These are phyloP conservation scores for Puccinia coronata DNA, from an alignment of 1,284 basidiomycete genomes.

Conservation along the genomic window DNA sequence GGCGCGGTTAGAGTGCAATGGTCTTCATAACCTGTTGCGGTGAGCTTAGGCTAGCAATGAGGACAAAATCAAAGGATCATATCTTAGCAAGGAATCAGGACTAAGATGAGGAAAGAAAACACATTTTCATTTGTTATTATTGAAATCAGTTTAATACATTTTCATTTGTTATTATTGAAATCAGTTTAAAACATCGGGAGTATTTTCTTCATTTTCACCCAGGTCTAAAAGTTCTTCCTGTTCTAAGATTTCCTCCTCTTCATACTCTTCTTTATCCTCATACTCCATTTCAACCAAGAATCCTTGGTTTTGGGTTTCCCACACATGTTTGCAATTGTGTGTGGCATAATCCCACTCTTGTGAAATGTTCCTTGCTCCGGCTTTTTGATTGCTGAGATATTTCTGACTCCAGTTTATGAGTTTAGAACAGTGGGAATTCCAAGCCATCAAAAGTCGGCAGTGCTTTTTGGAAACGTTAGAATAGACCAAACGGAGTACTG, in stretches of 20 bases:
- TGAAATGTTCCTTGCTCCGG: not conserved
- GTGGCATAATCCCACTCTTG: not conserved
- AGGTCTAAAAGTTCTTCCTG: not conserved
- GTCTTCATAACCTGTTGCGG: too few species aligned
- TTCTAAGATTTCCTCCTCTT: constrained; percentile 3
- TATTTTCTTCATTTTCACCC: not conserved
- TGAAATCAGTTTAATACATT: too few species aligned
- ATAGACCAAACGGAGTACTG: not conserved
- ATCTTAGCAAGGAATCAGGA: too few species aligned
- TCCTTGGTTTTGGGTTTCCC: not conserved
- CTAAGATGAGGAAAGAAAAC: too few species aligned
- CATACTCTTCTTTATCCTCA: not conserved
- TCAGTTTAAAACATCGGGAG: too few species aligned
- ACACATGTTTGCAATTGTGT: not conserved
- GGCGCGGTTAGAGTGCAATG: too few species aligned
- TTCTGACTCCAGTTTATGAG: not conserved
- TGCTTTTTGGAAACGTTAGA: not conserved
- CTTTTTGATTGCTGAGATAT: not conserved
- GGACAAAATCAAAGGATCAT: too few species aligned
- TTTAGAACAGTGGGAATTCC: not conserved
- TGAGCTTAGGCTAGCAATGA: too few species aligned
- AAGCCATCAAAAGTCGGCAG: not conserved
- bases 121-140: too few species aligned
- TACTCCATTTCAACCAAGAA: not conserved
- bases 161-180: too few species aligned